A percentile compares a stretch with the other conserved stretches of the same genome.
These are phyloP conservation scores for Pythium guiyangense DNA, from an alignment of 352 stramenopile genomes.

Conservation along the genomic window DNA sequence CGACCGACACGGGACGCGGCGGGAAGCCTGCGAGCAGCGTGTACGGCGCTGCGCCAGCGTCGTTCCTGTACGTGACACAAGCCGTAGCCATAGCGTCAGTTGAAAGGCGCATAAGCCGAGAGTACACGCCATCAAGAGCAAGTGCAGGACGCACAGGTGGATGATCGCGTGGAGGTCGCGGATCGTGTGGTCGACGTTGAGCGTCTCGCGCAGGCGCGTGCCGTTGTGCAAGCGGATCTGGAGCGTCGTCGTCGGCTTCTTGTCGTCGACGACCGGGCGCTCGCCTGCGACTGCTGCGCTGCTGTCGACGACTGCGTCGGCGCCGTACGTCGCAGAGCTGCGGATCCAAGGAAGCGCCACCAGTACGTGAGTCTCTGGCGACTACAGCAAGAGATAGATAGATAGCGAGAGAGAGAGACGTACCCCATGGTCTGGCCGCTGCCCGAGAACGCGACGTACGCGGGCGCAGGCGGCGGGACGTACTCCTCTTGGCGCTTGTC, in stretches of 20 bases:
- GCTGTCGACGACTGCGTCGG: slow-evolving; percentile 44
- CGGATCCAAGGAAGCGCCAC: not conserved
- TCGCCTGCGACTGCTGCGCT: slow-evolving; percentile 25
- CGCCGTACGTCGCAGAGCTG: slow-evolving; percentile 34
- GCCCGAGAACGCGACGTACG: slow-evolving; percentile 86
- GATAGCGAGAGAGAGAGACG: not conserved
- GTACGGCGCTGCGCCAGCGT: slow-evolving; percentile 76
- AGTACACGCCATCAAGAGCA: not conserved
- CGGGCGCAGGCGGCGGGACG: slow-evolving; percentile 48
- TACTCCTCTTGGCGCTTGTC: slow-evolving; percentile 87
- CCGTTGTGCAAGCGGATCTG: slow-evolving; percentile 88
- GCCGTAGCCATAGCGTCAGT: not conserved
- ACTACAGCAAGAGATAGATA: not conserved
- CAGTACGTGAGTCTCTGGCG: not conserved
- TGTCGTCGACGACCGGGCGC: slow-evolving; percentile 77
- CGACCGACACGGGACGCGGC: slow-evolving; percentile 76
- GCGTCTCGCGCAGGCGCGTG: slow-evolving; percentile 67
- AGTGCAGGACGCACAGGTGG: slow-evolving; percentile 40
- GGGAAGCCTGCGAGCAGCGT: slow-evolving; percentile 91
- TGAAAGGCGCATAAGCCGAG: not conserved
- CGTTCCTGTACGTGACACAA: slow-evolving; percentile 35
- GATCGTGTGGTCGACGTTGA: slow-evolving; percentile 88
- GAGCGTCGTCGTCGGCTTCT: slow-evolving; percentile 82
- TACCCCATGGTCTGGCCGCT: slow-evolving; percentile 78
- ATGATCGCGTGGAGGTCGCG: slow-evolving; percentile 86